Evolutionary conservation across 2,329 filamentous ascomycete species (phyloP), one percentile per base, ranked within the genome.

Genomic region (Ophiocordyceps camponoti-rufipedis): DNA sequence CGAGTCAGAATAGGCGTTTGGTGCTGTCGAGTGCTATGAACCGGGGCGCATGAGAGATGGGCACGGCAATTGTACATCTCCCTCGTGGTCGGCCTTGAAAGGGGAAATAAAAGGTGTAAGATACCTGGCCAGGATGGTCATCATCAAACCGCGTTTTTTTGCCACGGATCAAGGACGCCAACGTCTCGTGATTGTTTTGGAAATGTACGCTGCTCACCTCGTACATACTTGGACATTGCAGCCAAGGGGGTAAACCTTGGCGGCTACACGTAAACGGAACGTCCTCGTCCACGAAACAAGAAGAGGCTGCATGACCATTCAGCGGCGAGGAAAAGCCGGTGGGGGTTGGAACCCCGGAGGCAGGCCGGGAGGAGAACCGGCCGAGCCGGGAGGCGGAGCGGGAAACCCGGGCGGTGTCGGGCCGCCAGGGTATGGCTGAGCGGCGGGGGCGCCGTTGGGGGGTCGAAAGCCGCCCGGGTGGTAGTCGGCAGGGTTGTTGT

Each of bases 401-500:
- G 62, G 57, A 31, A 69, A 69, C 3, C 62, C 63, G 7, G 63
- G 62, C 2, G 65, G 63, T 5, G 66, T 63, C 23, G 63, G 59
- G 0, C 50, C 52, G 40, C 49, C 58, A 6, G 60, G 57, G 45
- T 63, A 68, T n/a, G 61, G 64, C 19, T 60, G 62, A 4, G 58
- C 56, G 4, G 59, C 56, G 1, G 63, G 61, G 6, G 62, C 61
- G 13, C 60, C 64, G 14, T 58, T 58, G 8, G 62, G 59, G 5
- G 63, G 62, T 12, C 64, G 62, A 55, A 62, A 64, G 49, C 55
- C 54, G 28, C 64, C 65, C 0, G 67, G 67, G 49, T 70, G 69
- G 55, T 67, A 70, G 47, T 69, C 66, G 42, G 65, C 67, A 5
- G 67, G 66, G 48, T 69, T 70, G 42, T 61, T 64, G 53, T 62